Percentiles rank a stretch among this genome's conserved stretches.
Evolutionary conservation across 805 yeast genomes (phyloP).

Genomic region (Wickerhamomyces strasburgensis): DNA sequence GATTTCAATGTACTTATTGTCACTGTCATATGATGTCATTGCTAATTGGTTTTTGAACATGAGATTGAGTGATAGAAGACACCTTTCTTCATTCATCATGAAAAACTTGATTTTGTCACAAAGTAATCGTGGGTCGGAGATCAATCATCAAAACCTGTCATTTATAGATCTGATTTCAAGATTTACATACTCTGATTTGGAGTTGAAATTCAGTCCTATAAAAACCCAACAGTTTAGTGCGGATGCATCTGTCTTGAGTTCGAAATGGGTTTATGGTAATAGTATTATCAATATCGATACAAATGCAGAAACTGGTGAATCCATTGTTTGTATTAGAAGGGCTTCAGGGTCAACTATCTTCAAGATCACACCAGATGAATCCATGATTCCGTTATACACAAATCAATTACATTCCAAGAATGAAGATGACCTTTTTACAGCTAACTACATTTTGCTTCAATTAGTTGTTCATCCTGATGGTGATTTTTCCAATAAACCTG

Average conservation of each 20-base stretch:
- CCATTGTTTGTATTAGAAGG: conserved; percentile 48
- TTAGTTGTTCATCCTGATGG: conserved; percentile 39
- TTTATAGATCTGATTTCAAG: conserved; percentile 63
- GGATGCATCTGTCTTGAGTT: conserved; percentile 23
- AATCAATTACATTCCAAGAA: conserved; percentile 19
- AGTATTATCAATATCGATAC: conserved; percentile 55
- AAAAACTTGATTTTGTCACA: conserved; percentile 46
- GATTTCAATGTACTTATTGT: conserved; percentile 54
- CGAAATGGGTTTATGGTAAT: conserved; percentile 59
- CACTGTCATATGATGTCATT: conserved; percentile 64
- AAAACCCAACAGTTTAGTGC: conserved; percentile 23
- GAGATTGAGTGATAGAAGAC: conserved; percentile 50
- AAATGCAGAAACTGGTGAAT: conserved; percentile 44
- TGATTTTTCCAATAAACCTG: conserved; percentile 33
- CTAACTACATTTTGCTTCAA: conserved; percentile 50
- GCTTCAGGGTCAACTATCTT: conserved; percentile 61
- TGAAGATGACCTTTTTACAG: conserved; percentile 29
- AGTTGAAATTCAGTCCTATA: conserved; percentile 38
- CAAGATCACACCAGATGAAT: conserved; percentile 37
- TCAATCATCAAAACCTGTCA: conserved; percentile 50
- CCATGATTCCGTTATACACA: conserved; percentile 29
- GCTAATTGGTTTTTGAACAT: conserved; percentile 69
- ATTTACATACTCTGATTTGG: conserved; percentile 60
- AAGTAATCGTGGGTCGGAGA: conserved; percentile 27
- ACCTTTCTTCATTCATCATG: conserved; percentile 57